These are phyloP conservation scores for Dryas octopetala DNA, from an alignment of 306 rosid species.

Conservation along the genomic window DNA sequence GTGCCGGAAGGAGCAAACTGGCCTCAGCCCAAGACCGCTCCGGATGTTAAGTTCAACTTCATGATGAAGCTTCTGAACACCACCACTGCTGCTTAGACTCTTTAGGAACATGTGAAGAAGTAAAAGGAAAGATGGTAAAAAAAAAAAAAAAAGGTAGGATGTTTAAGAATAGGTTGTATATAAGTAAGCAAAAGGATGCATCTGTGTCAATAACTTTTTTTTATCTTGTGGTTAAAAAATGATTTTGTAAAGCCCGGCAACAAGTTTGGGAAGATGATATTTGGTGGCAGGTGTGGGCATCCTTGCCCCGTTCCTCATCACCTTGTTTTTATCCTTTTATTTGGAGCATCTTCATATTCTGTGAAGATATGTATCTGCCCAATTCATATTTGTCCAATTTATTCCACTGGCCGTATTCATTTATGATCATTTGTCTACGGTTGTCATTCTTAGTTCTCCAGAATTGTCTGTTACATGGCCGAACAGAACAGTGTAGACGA, in stretches of 20 bases:
- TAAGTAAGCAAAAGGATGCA: background rate
- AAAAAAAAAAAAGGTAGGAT: background rate
- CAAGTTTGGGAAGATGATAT: background rate
- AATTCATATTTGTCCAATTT: no score
- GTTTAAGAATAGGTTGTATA: slow-evolving; percentile 23
- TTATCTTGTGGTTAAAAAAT: slow-evolving; percentile 7
- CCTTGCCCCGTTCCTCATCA: no score
- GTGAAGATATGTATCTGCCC: background rate
- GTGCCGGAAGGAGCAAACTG: slow-evolving; percentile 94
- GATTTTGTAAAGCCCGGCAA: background rate
- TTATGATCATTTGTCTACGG: no score
- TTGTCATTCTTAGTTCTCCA: no score
- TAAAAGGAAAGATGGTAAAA: background rate
- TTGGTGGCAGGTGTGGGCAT: background rate
- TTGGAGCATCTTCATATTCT: background rate
- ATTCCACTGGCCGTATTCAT: no score
- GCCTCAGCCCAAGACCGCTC: slow-evolving; percentile 96
- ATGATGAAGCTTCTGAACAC: slow-evolving; percentile 94
- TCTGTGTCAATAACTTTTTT: background rate
- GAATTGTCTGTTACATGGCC: no score
- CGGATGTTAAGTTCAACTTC: slow-evolving; percentile 69
- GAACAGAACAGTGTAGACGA: no score
- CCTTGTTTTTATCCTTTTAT: no score
- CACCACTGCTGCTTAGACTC: slow-evolving; percentile 39
- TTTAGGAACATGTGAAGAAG: slow-evolving; percentile 17